Base-by-base conservation (phyloP, 768 basidiomycete genomes). In the Sistotremastrum niveocremeum region DNA sequence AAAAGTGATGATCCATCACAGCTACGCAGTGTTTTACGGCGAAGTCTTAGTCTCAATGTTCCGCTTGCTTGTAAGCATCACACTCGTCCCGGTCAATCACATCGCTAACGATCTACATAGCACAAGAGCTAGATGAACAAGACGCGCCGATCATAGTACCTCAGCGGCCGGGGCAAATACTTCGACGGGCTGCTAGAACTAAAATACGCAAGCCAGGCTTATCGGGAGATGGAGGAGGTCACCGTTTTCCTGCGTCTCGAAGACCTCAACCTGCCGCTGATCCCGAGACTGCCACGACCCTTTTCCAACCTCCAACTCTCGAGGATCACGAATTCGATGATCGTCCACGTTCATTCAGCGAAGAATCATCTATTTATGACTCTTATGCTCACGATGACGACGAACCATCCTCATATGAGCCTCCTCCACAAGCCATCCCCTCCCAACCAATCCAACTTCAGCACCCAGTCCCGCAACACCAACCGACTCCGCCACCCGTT, bases 181-280 rank as follows among this genome's bases (percentile, higher is more conserved):
- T 99, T 8, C 84, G 90, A 20, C 83, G 95, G 35, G 77, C 90
- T 7, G 90, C 90, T 4, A 79, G 94, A 9, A 99, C 95, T 1
- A 91, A 90, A 68, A 95, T 98, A 54, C 82, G 94, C 34, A 99
- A 98, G 65, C 70, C 80, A 9, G 74, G 77, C 4, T 60, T 82
- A 5, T 71, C 75, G 9, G 84, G 79, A 28, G 87, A 85, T 61
- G 84, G 83, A 7, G 79, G 75, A 34, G 85, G 85, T 2, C 87
- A 87, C 70, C 81, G 89, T 7, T 93, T 93, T 63, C 65, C 63
- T 4, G 61, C 67, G 6, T 62, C 68, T 4, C 65, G 74, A 39
- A 62, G 60, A n/a, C 45, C 50, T 6, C 52, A 62, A 34, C 56
- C 64, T 11, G 45, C 60, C 3, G 54, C 58, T 31, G 52, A 50